These are phyloP conservation scores for Zygotorulaspora sp. DNA, from an alignment of 805 yeast genomes.

Conservation along the genomic window DNA sequence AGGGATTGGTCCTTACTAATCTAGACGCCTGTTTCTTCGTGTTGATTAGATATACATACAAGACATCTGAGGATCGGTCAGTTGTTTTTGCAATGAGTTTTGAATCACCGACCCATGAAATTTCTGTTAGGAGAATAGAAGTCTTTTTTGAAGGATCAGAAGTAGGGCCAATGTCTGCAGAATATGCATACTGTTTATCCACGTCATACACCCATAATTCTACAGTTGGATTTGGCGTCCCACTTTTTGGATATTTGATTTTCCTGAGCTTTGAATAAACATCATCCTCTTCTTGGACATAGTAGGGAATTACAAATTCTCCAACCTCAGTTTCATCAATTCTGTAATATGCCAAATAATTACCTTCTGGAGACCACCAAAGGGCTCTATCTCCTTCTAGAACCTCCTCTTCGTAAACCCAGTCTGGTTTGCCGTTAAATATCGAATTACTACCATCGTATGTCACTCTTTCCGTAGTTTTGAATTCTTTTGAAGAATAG, in stretches of 20 bases:
- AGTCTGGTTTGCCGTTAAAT: slow-evolving; percentile 86
- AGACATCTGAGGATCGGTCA: slow-evolving; percentile 61
- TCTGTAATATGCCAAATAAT: slow-evolving; percentile 56
- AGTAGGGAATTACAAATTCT: slow-evolving; percentile 69
- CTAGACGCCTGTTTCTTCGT: slow-evolving; percentile 36
- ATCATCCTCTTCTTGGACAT: slow-evolving; percentile 50
- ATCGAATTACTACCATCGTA: slow-evolving; percentile 63
- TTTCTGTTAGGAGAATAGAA: slow-evolving; percentile 60
- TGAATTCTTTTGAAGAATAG: slow-evolving; percentile 35
- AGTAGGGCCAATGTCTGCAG: slow-evolving; percentile 42
- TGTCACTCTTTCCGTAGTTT: slow-evolving; percentile 49
- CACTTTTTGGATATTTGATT: slow-evolving; percentile 83
- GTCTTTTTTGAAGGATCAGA: no score
- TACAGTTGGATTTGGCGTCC: slow-evolving; percentile 67
- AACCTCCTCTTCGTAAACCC: slow-evolving; percentile 94
- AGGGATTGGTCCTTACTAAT: slow-evolving; percentile 45
- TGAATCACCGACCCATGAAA: slow-evolving; percentile 60
- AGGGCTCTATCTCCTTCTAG: slow-evolving; percentile 61
- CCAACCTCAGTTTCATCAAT: slow-evolving; percentile 74
- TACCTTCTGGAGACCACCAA: slow-evolving; percentile 85
- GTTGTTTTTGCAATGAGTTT: slow-evolving; percentile 53
- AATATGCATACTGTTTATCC: slow-evolving; percentile 30
- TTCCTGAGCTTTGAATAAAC: slow-evolving; percentile 57
- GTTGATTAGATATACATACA: slow-evolving; percentile 54
- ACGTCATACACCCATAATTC: slow-evolving; percentile 47